Percentiles rank a stretch among this genome's conserved stretches.
phyloP scores from a whole-genome alignment of 345 rosid species.

The Psidium guajava region DNA sequence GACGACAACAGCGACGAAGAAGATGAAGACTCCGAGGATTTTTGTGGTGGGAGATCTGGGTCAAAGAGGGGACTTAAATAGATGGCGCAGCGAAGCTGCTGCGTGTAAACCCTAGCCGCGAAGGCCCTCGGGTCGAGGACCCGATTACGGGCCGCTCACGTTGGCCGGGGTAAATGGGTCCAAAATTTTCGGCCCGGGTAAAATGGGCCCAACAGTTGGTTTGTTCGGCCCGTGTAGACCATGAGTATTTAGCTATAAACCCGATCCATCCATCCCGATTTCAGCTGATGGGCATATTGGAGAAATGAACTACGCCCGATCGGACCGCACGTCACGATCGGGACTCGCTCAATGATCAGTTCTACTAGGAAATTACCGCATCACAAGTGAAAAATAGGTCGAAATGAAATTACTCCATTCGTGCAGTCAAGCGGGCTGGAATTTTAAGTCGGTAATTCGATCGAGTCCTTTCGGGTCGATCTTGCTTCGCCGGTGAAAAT shows the following conservation, averaged over 20 bases:
- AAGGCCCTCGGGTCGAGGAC: background rate
- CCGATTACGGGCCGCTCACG: background rate
- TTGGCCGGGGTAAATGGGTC: no score
- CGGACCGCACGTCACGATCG: background rate
- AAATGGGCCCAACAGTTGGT: background rate
- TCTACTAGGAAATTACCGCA: background rate
- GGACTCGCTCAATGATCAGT: background rate
- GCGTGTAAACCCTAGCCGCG: rapidly evolving
- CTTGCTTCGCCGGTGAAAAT: no score
- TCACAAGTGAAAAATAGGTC: background rate
- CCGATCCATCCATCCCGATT: background rate
- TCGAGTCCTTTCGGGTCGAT: background rate
- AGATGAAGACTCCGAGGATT: background rate
- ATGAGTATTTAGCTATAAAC: rapidly evolving
- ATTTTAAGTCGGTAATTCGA: background rate
- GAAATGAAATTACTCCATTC: background rate
- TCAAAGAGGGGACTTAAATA: background rate
- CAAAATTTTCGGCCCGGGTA: rapidly evolving
- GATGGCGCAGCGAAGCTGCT: background rate
- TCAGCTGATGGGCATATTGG: background rate
- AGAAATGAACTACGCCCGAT: background rate
- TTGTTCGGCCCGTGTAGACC: background rate
- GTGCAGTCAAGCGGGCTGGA: no score
- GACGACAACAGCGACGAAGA: rapidly evolving
- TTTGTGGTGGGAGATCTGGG: rapidly evolving